Conservation (phyloP, 192 early-diverging fungal species). For the Entophlyctis helioformis region DNA sequence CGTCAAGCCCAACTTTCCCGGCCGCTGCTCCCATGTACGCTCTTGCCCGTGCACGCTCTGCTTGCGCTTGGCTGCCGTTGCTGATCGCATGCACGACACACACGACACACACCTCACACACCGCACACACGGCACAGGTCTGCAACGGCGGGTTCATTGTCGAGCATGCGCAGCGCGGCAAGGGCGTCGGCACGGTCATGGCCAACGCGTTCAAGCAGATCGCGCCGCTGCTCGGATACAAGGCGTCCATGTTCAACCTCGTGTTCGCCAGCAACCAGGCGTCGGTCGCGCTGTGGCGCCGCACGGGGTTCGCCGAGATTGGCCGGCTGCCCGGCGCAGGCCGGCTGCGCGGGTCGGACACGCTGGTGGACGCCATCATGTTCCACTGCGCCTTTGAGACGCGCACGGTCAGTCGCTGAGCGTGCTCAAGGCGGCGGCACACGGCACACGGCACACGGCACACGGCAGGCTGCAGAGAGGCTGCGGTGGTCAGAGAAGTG, state of each 20-base stretch:
- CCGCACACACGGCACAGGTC: conserved; percentile 23
- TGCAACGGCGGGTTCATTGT: conserved; percentile 68
- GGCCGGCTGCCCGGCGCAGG: conserved; percentile 59
- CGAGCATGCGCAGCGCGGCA: conserved; percentile 19
- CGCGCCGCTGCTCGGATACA: conserved; percentile 57
- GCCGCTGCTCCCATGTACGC: conserved; percentile 57
- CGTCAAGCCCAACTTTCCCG: conserved; percentile 71
- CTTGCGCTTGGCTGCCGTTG: background rate
- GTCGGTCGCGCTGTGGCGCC: conserved; percentile 48
- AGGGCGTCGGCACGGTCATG: conserved; percentile 51
- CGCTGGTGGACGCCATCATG: conserved; percentile 56
- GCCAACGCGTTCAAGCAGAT: conserved; percentile 46
- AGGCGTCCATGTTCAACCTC: conserved; percentile 66
- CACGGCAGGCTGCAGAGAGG: no score
- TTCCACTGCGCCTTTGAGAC: conserved; percentile 72
- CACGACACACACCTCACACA: no score
- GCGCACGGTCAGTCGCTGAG: no score
- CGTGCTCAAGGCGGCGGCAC: no score
- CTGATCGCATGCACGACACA: background rate
- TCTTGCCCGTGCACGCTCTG: conserved; percentile 50
- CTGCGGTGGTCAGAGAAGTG: no score
- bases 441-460: no score
- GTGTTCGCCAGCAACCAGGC: conserved; percentile 58
- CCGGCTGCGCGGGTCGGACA: conserved; percentile 26
- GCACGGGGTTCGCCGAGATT: conserved; percentile 52